Evolutionary conservation across 768 basidiomycete species (phyloP), one percentile per base, ranked within the genome.

Genomic region (Hygrophorus pudorinus): DNA sequence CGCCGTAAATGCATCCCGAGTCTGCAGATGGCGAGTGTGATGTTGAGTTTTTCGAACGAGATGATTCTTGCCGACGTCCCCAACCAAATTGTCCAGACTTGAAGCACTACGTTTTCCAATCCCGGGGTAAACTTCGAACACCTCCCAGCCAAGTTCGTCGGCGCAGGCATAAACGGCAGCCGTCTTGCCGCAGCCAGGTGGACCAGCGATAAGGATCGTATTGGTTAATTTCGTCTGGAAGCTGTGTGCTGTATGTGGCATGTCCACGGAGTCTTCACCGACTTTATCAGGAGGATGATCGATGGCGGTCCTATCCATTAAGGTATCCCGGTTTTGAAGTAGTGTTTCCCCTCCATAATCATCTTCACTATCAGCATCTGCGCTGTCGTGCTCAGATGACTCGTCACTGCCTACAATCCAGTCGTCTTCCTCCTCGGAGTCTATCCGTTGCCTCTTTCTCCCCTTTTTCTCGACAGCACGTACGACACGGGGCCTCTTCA

Each of bases 121-220:
- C 2, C 96, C 96, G 18, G 96, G 88, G 63, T 92, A 85, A 10
- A 98, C 91, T 60, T 99, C 96, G 56, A 97, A 96, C 10, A 98
- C 79, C 40, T 93, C 88, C 88, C 89, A 99, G 11, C 82, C 89
- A 28, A 99, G 70, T 63, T 99, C 94, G 43, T 81, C 78, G 4
- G 92, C 90, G 56, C 91, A 93, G 0, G 94, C 92, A 62, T 96
- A 92, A 2, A 96, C 84, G 16, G 89, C 76, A 1, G 89, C 81
- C 4, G 91, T 93, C 66, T 99, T 99, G 27, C 96, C 96, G 42
- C 71, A 71, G 9, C 93, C 94, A 27, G 73, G 63, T 1, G 90
- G 91, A 0, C 96, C 96, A 34, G 67, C 59, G 32, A 99, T 72
- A 11, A 99, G 66, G 39, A 98, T 85, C 0, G 90, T 84, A 59